phyloP scores from a whole-genome alignment of 2,329 filamentous ascomycete genomes.

The Pseudogymnoascus sp. region DNA sequence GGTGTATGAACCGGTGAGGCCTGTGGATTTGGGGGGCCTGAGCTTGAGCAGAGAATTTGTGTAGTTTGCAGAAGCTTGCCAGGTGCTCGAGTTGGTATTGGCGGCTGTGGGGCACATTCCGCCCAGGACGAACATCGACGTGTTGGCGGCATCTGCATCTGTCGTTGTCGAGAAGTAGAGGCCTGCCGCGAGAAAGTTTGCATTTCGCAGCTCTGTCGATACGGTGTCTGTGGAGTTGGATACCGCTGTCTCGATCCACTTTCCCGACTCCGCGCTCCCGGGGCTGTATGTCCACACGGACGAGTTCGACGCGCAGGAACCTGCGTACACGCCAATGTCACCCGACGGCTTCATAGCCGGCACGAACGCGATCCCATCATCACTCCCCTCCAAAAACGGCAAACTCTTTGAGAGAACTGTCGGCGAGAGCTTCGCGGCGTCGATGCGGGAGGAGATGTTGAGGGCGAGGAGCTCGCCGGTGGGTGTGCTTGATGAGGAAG shows the following conservation, averaged over 20 bases:
- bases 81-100: slow-evolving; percentile 37
- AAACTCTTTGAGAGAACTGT: slow-evolving; percentile 44
- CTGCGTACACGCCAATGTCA: slow-evolving; percentile 64
- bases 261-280: slow-evolving; percentile 32
- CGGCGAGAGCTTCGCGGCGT: slow-evolving; percentile 36
- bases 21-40: slow-evolving; percentile 38
- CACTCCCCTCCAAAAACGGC: slow-evolving; percentile 50
- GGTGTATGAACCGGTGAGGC: slow-evolving; percentile 29
- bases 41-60: slow-evolving; percentile 70
- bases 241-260: slow-evolving; percentile 47
- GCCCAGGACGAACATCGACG: slow-evolving; percentile 51
- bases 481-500: slow-evolving; percentile 31
- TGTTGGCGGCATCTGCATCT: slow-evolving; percentile 21
- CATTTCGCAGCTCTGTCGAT: slow-evolving; percentile 31
- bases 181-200: slow-evolving; percentile 48
- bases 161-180: slow-evolving; percentile 26
- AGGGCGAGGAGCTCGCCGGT: slow-evolving; percentile 49
- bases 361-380: slow-evolving; percentile 50
- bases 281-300: slow-evolving; percentile 60
- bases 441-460: slow-evolving; percentile 52
- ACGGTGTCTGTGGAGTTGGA: slow-evolving; percentile 27
- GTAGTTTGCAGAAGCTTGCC: slow-evolving; percentile 66
- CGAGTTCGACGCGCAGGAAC: slow-evolving; percentile 55
- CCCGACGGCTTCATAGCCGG: slow-evolving; percentile 60
- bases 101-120: slow-evolving; percentile 71